Conservation (phyloP, 2,329 filamentous ascomycete genomes). For the Aureobasidium pullulans region DNA sequence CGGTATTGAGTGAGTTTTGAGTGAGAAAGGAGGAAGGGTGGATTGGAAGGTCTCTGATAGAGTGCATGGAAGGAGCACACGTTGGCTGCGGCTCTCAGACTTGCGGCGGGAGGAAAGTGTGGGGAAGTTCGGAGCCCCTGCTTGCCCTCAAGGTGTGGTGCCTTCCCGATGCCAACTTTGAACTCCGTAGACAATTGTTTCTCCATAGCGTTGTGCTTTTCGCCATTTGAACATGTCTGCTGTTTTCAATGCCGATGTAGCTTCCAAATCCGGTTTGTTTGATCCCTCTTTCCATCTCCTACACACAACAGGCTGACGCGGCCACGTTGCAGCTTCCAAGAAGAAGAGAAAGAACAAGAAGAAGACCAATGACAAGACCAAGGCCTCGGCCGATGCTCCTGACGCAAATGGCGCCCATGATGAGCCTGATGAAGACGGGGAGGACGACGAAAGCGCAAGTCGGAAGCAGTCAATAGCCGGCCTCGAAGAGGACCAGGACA, state of each 20-base stretch:
- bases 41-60: background rate
- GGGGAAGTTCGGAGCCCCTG: slow-evolving; percentile 9
- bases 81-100: background rate
- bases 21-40: background rate
- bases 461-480: slow-evolving; percentile 4
- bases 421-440: slow-evolving; percentile 30
- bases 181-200: background rate
- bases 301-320: slow-evolving; percentile 14
- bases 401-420: slow-evolving; percentile 29
- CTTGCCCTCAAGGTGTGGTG: background rate
- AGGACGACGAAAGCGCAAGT: slow-evolving; percentile 24
- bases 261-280: slow-evolving; percentile 17
- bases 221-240: slow-evolving; percentile 16
- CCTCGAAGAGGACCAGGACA: slow-evolving; percentile 14
- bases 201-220: background rate
- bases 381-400: slow-evolving; percentile 30
- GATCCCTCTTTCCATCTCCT: background rate
- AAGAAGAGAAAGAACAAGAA: slow-evolving; percentile 54
- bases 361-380: slow-evolving; percentile 41
- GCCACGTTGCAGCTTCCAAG: slow-evolving; percentile 34
- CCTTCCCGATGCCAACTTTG: background rate
- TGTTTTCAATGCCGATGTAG: slow-evolving; percentile 14
- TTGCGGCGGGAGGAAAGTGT: slow-evolving; percentile 4
- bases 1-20: background rate
- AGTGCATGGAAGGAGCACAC: background rate